Evolutionary conservation across 2,329 filamentous ascomycete genomes (phyloP), one percentile per base, ranked within the genome.

Genomic region (Nigrospora osmanthi): DNA sequence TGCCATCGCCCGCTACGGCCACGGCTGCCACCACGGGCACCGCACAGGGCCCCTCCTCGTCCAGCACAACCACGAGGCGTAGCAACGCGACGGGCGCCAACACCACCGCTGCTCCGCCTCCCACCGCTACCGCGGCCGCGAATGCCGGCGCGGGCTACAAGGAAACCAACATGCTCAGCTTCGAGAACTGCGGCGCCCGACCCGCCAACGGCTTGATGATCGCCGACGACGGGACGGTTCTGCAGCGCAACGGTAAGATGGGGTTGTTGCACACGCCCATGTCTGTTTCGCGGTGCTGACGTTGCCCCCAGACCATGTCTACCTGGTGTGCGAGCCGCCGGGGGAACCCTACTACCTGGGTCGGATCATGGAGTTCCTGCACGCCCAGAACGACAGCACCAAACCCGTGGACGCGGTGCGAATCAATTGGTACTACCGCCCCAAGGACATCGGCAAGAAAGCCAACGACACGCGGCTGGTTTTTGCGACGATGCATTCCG

Each of bases 361-460:
- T 52, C 87, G 93, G 56, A 93, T 98, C 64, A 98, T 98, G 93
- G 91, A 98, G 65, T 97, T 97, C 63, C 72, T 96, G 56, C 89
- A 95, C 59, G 71, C 76, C 58, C 81, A 90, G 57, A 89, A 91
- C 59, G 80, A 90, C 62, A 68, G 73, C 33, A 75, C 73, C 44
- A 79, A 81, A 47, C 83, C 86, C 1, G 82, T 98, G 52, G 91
- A 96, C 61, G 82, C 88, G 36, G 68, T 98, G 57, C 85, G 90
- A 54, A 87, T 97, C 60, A 98, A 98, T 69, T 98, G 93, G 93
- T 96, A 91, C 67, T 97, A 97, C 65, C 83, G 93, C 35, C 91
- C 93, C 46, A 89, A 93, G 66, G 93, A 98, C 68, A 95, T 97
- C 60, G 87, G 88, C 54, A 87, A 90, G 55, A 93, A 90, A 69